Base-by-base conservation (phyloP, 2,329 filamentous ascomycete species). In the Monilinia aucupariae region DNA sequence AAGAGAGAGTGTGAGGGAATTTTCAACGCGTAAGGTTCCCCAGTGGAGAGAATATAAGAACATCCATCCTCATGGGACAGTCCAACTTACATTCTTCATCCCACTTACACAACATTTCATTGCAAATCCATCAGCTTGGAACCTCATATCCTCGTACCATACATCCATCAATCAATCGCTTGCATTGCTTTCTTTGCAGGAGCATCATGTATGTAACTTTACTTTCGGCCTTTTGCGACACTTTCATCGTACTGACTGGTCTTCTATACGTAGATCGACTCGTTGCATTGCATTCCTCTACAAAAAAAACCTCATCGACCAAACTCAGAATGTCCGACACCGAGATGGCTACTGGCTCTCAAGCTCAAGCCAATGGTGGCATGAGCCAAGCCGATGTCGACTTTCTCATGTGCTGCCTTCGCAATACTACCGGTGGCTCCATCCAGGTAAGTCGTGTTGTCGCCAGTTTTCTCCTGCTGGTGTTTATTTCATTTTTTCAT, bases 341-440 rank as follows among this genome's bases (percentile, higher is more conserved):
- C 6, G 56, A 59, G 3, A 34, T 15, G 34, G 22, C 45, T 27
- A 30, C 56, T 27, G 27, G 45, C 17, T 15, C 45, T 39, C 22
- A 20, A 37, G 2, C 45, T 37, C 43, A 48, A 15, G 6, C 45
- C 17, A 37, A 37, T 2, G 45, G 45, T 17, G 63, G 59, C 20
- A 69, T 72, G 65, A 50, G 59, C 17, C 17, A 59, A 6, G 41
- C 39, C 4, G 70, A 72, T 27, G 54, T 69, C 30, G 61, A 67
- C 1, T 72, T 73, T 27, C 53, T 73, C 6, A 60, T 73, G 7
- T 61, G 61, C 7, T 71, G 70, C 48, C 62, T 73, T 43, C 66
- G 66, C 12, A 66, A 72, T 39, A 62, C 65, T 12, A 67, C 58
- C 20, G 69, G 67, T 62, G 69, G 70, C 27, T 32, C 53, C 8